phyloP scores from a whole-genome alignment of 768 basidiomycete genomes.

The Hygrocybe punicea region DNA sequence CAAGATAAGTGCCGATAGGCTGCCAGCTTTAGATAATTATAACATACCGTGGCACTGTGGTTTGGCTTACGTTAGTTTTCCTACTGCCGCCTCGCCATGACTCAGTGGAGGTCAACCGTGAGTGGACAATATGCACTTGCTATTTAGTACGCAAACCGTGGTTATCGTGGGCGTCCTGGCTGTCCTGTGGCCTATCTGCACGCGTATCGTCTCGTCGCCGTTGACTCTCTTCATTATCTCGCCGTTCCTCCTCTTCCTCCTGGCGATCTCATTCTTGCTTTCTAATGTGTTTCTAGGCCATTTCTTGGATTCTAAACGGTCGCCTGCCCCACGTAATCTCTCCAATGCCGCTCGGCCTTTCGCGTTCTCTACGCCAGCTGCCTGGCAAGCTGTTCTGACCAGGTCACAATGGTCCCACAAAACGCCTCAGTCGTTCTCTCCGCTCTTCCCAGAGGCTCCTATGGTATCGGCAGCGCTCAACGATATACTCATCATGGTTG shows the following conservation, averaged over 20 bases:
- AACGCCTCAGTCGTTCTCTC: constrained; percentile 61
- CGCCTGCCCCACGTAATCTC: constrained; percentile 37
- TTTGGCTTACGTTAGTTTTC: background rate
- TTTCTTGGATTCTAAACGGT: constrained; percentile 49
- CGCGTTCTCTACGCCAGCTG: constrained; percentile 87
- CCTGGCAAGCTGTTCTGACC: constrained; percentile 87
- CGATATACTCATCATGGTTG: constrained; percentile 74
- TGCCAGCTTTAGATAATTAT: too few relatives aligned
- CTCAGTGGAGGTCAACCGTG: too few relatives aligned
- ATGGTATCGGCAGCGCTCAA: constrained; percentile 71
- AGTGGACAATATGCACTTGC: background rate
- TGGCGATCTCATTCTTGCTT: constrained; percentile 50
- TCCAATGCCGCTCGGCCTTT: constrained; percentile 65
- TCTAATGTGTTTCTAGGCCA: constrained; percentile 56
- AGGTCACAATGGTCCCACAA: constrained; percentile 88
- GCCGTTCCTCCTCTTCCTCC: constrained; percentile 51
- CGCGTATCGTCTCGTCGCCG: constrained; percentile 64
- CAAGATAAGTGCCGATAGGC: too few relatives aligned
- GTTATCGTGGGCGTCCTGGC: constrained; percentile 57
- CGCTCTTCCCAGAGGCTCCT: constrained; percentile 61
- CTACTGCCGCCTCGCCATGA: background rate
- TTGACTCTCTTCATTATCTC: constrained; percentile 59
- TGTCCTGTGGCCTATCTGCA: constrained; percentile 50
- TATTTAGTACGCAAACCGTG: constrained; percentile 46
- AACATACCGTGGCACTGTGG: too few relatives aligned